Evolutionary conservation across 345 rosid genomes (phyloP).

Genomic region (Sisymbrium altissimum): DNA sequence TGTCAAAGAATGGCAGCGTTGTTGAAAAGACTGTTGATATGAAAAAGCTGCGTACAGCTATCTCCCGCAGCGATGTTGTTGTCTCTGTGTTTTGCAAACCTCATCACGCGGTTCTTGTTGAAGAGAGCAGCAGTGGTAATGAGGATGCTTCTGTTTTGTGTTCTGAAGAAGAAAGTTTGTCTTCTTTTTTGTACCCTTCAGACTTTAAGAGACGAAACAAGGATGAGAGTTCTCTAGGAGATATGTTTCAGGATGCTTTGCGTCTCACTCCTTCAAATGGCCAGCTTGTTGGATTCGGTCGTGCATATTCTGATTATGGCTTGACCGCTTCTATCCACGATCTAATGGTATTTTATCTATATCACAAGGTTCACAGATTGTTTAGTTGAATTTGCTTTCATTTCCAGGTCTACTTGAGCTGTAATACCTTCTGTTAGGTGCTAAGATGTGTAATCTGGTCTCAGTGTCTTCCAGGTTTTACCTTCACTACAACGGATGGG

Average conservation of each 20-base stretch:
- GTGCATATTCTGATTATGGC: conserved; percentile 76
- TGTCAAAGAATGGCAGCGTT: conserved; percentile 40
- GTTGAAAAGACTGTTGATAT: conserved; percentile 38
- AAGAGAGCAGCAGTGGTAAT: background rate
- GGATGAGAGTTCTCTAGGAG: conserved; percentile 34
- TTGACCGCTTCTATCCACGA: conserved; percentile 85
- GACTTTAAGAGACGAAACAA: conserved; percentile 16
- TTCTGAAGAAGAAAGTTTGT: conserved; percentile 12
- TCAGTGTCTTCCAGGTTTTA: conserved; percentile 61
- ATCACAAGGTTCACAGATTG: background rate
- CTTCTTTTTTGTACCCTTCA: conserved; percentile 16
- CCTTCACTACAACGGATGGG: conserved; percentile 75
- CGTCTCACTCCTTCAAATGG: conserved; percentile 56
- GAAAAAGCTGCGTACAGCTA: conserved; percentile 62
- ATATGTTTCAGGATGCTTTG: conserved; percentile 39
- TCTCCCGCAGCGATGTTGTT: conserved; percentile 54
- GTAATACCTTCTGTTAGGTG: background rate
- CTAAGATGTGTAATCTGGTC: conserved; percentile 37
- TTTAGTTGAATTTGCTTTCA: conserved; percentile 1
- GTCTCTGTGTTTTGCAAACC: conserved; percentile 74
- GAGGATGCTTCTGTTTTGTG: background rate
- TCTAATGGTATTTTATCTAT: conserved; percentile 50
- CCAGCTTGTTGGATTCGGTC: conserved; percentile 73
- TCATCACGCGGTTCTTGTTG: conserved; percentile 13
- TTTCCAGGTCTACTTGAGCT: background rate